These are phyloP conservation scores for Colletotrichum eleusines DNA, from an alignment of 2,329 filamentous ascomycete species.

Conservation along the genomic window DNA sequence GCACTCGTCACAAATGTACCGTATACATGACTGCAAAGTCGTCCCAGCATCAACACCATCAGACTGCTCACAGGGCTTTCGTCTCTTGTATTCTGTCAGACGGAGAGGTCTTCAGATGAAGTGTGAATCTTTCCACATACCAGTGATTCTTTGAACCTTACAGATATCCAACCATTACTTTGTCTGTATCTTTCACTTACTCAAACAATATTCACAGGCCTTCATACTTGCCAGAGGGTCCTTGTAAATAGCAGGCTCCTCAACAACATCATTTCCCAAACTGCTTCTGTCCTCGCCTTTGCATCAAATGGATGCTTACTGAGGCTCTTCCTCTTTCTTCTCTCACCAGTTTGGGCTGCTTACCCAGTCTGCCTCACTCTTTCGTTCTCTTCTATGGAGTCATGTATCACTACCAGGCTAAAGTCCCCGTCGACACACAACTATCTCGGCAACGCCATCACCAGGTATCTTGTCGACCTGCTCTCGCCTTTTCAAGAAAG, in stretches of 20 bases:
- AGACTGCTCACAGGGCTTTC: neutral
- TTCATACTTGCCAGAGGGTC: neutral
- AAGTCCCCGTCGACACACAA: neutral
- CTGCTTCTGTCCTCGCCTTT: no score
- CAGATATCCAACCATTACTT: neutral
- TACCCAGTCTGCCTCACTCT: no score
- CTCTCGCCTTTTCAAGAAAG: neutral
- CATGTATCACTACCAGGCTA: fast-evolving
- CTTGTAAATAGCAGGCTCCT: neutral
- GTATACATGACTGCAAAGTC: neutral
- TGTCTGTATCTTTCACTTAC: neutral
- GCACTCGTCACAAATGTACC: neutral
- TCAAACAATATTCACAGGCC: neutral
- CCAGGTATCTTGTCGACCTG: neutral
- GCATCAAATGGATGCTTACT: fast-evolving
- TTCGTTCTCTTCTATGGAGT: neutral
- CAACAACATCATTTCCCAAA: neutral
- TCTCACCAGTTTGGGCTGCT: fast-evolving
- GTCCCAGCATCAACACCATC: neutral
- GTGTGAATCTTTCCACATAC: neutral
- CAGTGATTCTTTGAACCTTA: neutral
- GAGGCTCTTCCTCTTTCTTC: neutral
- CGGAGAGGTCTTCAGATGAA: neutral
- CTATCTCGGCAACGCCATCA: neutral
- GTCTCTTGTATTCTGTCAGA: neutral